Evolutionary conservation across 768 basidiomycete species (phyloP), one percentile per base, ranked within the genome.

Genomic region (Boletus rubroflammeus): DNA sequence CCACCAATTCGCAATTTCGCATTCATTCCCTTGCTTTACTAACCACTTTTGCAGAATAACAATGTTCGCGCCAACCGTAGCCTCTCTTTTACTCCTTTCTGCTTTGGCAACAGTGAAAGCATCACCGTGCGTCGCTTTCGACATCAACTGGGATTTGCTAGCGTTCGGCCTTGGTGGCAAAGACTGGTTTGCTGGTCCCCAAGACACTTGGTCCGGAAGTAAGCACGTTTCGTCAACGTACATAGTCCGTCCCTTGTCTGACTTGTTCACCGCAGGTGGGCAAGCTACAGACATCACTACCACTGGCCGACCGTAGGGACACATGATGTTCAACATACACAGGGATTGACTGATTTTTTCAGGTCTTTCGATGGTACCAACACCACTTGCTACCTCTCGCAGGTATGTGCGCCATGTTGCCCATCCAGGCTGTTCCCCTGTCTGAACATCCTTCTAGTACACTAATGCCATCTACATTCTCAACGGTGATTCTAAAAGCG

Each of bases 381-480:
- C 64, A 79, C 82, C 1, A 85, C 82, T 8, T 91, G 89, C 71
- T 90, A 85, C 72, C 79, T 90, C 47, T 80, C 88, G 6, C 78
- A 88, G 72, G 86, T 81, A 60, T 55, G 71, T 59, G 35, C 6
- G 35, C 25, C 11, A 21, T 49, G n/a, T 23, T 56, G 21, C 13
- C 2, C n/a, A 28, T 28, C 3, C 9, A 13, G 4, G 0, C 10
- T 7, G 3, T 19, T 7, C 6, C 6, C 6, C 17, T 17, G 23
- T 29, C 36, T 63, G 21, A 58, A 29, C 29, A 3, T 55, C 62
- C 15, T 61, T 42, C 7, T 70, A 96, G 82, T 94, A 85, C 73
- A 78, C 77, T 65, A 96, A 96, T 61, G 86, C 91, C 36, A 77
- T 96, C 65, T 96, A 96, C 62, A 83, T 94, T 28, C 68, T 93